Percentiles rank a stretch among this genome's conserved stretches.
These are phyloP conservation scores for Platismatia glauca DNA, from an alignment of 495 filamentous ascomycete genomes.

Conservation along the genomic window DNA sequence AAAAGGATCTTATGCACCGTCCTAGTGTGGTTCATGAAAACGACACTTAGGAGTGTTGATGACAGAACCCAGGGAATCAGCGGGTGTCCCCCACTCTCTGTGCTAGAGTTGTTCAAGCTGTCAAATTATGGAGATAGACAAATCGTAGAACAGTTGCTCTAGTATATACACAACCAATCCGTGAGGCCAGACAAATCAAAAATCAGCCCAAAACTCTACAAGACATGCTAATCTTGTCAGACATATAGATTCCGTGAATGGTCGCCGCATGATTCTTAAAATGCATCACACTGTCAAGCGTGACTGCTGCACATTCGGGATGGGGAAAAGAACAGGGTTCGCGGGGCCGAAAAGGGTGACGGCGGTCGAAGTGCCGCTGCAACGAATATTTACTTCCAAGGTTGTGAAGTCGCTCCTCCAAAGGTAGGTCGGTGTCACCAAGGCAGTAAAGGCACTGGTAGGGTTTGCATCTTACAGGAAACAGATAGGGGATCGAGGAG, in stretches of 20 bases:
- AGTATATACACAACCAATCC: too few relatives aligned
- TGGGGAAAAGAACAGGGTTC: neutral
- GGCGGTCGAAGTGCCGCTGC: neutral
- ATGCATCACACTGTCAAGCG: neutral
- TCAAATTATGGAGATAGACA: neutral
- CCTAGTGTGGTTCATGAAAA: too few relatives aligned
- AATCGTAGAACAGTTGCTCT: neutral
- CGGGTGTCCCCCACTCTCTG: too few relatives aligned
- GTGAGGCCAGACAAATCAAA: neutral
- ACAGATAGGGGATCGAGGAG: conserved; percentile 22
- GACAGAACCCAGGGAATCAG: too few relatives aligned
- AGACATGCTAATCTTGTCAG: neutral
- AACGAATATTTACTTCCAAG: neutral
- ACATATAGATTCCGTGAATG: neutral
- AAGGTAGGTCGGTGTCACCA: conserved; percentile 11
- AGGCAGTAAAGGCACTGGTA: neutral
- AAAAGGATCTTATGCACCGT: too few relatives aligned
- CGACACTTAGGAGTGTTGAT: too few relatives aligned
- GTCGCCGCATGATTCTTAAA: neutral
- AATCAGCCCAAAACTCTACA: neutral
- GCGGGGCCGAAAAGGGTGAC: neutral
- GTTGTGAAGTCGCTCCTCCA: neutral
- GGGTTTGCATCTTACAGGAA: conserved; percentile 5
- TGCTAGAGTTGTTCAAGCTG: neutral
- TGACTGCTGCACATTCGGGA: neutral